These are phyloP conservation scores for Trametes gibbosa DNA, from an alignment of 768 basidiomycete species.

Conservation along the genomic window DNA sequence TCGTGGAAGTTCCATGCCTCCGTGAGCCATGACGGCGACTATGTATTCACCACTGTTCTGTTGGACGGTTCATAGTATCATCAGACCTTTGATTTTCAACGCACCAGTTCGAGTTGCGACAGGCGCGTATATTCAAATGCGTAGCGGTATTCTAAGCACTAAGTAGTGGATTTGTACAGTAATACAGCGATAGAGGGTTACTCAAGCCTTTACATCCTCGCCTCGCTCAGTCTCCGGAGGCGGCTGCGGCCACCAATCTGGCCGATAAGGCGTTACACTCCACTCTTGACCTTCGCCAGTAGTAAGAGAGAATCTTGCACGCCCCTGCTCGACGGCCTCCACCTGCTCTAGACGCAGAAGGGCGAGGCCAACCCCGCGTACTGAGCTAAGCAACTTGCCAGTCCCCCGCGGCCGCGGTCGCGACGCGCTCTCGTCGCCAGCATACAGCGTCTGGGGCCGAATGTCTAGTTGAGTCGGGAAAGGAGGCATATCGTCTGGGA, in stretches of 20 bases:
- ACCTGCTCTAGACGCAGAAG: conserved; percentile 79
- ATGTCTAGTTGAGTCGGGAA: conserved; percentile 28
- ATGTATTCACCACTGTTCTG: conserved; percentile 66
- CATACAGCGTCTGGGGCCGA: conserved; percentile 26
- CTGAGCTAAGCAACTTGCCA: conserved; percentile 69
- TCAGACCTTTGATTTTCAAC: neutral
- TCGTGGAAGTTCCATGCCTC: conserved; percentile 57
- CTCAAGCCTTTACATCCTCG: neutral
- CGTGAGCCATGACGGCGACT: conserved; percentile 81
- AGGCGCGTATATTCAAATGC: neutral
- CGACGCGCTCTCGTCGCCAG: conserved; percentile 24
- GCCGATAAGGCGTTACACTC: conserved; percentile 46
- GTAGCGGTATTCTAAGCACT: neutral
- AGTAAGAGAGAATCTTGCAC: conserved; percentile 38
- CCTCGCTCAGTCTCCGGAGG: neutral
- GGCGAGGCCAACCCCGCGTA: conserved; percentile 65
- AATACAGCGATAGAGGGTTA: neutral
- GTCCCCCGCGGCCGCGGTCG: conserved; percentile 52
- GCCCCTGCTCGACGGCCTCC: conserved; percentile 49
- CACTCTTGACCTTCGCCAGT: conserved; percentile 31
- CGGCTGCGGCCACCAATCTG: conserved; percentile 54
- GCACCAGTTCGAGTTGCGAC: neutral
- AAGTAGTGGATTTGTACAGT: neutral
- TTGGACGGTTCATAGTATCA: conserved; percentile 37
- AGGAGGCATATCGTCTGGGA: neutral